A percentile compares a stretch with the other conserved stretches of the same genome.
These are phyloP conservation scores for Pythium angustatum DNA, from an alignment of 352 stramenopile species.

Conservation along the genomic window DNA sequence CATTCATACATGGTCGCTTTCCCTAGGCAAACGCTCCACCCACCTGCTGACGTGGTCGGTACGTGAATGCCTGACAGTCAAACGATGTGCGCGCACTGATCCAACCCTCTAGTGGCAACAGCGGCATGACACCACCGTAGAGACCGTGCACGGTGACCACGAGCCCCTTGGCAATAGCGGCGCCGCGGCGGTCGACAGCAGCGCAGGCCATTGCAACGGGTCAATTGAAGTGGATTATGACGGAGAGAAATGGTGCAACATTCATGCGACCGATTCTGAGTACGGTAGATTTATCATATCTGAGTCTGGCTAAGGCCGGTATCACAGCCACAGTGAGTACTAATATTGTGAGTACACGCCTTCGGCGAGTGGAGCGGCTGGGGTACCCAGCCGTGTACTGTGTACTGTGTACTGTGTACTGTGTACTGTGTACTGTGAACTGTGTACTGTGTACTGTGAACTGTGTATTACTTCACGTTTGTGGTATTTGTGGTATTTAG, in stretches of 20 bases:
- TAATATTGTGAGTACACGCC: too few species aligned
- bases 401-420: too few species aligned
- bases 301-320: too few species aligned
- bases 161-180: slow-evolving; percentile 45
- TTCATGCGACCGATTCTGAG: background rate
- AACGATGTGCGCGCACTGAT: slow-evolving; percentile 36
- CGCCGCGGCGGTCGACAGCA: slow-evolving; percentile 44
- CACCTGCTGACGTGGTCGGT: slow-evolving; percentile 46
- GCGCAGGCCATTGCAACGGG: slow-evolving; percentile 43
- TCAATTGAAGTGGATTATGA: slow-evolving; percentile 2
- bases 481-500: too few species aligned
- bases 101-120: slow-evolving; percentile 56
- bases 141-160: slow-evolving; percentile 71
- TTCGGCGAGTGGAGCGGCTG: background rate
- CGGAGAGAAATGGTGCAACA: background rate
- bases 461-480: too few species aligned
- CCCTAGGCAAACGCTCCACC: too few species aligned
- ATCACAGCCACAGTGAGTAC: too few species aligned
- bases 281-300: too few species aligned
- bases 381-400: slow-evolving; percentile 3
- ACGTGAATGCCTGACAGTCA: slow-evolving; percentile 55
- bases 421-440: too few species aligned
- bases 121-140: slow-evolving; percentile 44
- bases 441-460: too few species aligned
- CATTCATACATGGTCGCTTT: too few species aligned